Base-by-base conservation (phyloP, 106 monocot genomes). In the Chionographis japonica region DNA sequence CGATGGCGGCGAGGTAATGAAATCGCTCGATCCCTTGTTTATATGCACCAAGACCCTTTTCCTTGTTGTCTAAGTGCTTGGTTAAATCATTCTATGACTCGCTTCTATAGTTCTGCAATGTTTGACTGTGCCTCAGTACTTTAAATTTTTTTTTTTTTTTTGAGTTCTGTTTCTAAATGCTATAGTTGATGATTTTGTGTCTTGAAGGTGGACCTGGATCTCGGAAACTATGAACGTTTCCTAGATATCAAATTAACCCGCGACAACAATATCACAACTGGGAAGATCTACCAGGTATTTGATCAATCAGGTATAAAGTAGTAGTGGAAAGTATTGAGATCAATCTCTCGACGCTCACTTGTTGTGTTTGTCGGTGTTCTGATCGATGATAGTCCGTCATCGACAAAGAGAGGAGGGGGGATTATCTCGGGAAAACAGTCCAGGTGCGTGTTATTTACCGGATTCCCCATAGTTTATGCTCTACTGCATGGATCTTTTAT, bases 1-100 rank as follows among this genome's bases (percentile, higher is more conserved):
- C 61, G 88, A 88, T 69, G 88, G 88, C 50, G 88, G 88, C 8
- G 88, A 88, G 84, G 88, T 88, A 73, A 59, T 51, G 58, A 52
- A 60, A 46, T 46, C 8, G 50, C 18, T 46, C 43, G 38, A 19
- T 54, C n/a, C 2, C 4, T 58, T 20, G 27, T 8, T 8, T 14
- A 4, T 63, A 11, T 43, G 7, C 12, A 8, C n/a, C 41, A 41
- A 6, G 14, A 46, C 6, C n/a, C 15, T 6, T 63, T n/a, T 63
- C 12, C 7, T 46, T 46, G 2, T 46, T 36, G 16, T 40, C 6
- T 43, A 9, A 3, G 8, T 27, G 4, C 38, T 65, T 46, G 50
- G n/a, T n/a, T n/a, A n/a, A n/a, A n/a, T n/a, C n/a, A n/a, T n/a
- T n/a, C n/a, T n/a, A n/a, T n/a, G n/a, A n/a, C n/a, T n/a, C n/a